A percentile compares a stretch with the other conserved stretches of the same genome.
phyloP scores from a whole-genome alignment of 148 eudicot genomes.

The Pharnaceum exiguum region DNA sequence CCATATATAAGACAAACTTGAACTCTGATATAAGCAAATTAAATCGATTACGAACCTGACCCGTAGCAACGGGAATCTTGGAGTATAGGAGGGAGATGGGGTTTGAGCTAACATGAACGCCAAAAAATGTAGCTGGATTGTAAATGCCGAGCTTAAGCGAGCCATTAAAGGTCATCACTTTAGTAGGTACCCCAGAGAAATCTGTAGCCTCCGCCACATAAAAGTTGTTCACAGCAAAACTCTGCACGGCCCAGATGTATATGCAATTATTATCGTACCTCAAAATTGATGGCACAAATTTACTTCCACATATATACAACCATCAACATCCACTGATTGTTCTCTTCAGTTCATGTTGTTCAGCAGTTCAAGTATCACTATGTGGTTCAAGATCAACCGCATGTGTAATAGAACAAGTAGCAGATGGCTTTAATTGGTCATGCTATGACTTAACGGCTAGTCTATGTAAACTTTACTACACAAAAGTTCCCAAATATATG shows the following conservation, averaged over 20 bases:
- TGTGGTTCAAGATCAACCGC: too few species aligned
- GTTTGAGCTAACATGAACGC: constrained; percentile 69
- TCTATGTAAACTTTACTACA: too few species aligned
- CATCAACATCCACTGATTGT: too few species aligned
- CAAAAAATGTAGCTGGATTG: constrained; percentile 93
- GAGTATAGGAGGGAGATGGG: constrained; percentile 74
- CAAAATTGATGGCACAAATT: not conserved
- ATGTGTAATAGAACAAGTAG: too few species aligned
- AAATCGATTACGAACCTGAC: constrained; percentile 47
- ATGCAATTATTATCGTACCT: not conserved
- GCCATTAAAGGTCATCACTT: constrained; percentile 61
- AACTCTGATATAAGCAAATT: not conserved
- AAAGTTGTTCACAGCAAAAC: constrained; percentile 53
- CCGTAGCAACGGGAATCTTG: constrained; percentile 66
- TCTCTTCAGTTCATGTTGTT: too few species aligned
- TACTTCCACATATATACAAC: too few species aligned
- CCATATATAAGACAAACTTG: not conserved
- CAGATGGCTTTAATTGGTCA: too few species aligned
- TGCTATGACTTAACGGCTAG: too few species aligned
- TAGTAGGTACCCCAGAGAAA: constrained; percentile 73
- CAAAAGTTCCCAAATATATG: too few species aligned
- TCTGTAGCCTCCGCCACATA: constrained; percentile 68
- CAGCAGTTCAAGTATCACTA: too few species aligned
- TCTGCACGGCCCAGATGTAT: constrained; percentile 38
- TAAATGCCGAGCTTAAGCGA: constrained; percentile 59